Conservation (phyloP, 352 stramenopile species). For the Pythium vanterpoolii region DNA sequence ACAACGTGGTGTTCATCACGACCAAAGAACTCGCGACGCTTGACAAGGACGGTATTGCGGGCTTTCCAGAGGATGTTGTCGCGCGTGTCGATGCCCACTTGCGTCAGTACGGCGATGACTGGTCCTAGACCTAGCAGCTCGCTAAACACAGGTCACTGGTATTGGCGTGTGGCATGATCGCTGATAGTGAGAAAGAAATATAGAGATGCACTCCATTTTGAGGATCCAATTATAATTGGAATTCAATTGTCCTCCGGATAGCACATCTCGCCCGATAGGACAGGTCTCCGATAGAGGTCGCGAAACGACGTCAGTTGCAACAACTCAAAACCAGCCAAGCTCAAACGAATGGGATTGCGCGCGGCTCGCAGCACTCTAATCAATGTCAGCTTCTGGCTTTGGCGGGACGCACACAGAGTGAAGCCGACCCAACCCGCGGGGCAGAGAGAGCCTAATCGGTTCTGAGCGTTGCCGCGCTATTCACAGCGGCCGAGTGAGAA, state of each 20-base stretch:
- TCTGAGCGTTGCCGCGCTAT: background rate
- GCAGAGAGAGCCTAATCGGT: no score
- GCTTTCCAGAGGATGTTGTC: constrained; percentile 64
- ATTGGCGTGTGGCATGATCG: background rate
- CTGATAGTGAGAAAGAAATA: background rate
- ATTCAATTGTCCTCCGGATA: no score
- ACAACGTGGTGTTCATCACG: constrained; percentile 88
- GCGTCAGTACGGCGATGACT: constrained; percentile 59
- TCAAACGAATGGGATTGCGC: constrained; percentile 7
- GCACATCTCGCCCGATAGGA: no score
- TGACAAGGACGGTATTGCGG: constrained; percentile 59
- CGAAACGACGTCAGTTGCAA: constrained; percentile 5
- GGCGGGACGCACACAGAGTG: no score
- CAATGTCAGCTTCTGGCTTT: no score
- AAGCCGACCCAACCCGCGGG: no score
- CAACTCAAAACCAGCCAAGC: background rate
- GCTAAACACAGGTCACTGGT: background rate
- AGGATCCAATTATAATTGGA: no score
- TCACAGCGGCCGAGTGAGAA: no score
- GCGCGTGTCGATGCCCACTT: constrained; percentile 65
- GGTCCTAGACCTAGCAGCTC: constrained; percentile 10
- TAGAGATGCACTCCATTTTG: background rate
- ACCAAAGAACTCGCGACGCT: constrained; percentile 65
- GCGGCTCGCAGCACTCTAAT: no score
- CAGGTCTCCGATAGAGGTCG: background rate